A percentile compares a stretch with the other conserved stretches of the same genome.
Evolutionary conservation across 2,329 filamentous ascomycete genomes (phyloP).

Genomic region (Nigrospora sphaerica): DNA sequence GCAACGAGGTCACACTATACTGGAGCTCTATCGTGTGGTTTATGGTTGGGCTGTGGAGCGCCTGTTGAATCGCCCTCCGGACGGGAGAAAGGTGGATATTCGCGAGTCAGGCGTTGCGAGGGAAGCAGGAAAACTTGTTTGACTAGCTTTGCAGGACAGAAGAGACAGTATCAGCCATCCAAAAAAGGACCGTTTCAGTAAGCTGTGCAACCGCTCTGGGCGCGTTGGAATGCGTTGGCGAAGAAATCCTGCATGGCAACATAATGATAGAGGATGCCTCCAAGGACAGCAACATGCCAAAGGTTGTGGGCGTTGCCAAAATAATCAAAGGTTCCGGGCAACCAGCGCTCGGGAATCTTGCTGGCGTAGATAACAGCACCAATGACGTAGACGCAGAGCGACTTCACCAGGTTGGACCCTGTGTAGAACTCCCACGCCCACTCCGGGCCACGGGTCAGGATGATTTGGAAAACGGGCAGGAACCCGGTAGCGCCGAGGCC

Average conservation of each 20-base stretch:
- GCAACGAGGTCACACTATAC: too few species aligned
- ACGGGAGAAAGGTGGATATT: too few species aligned
- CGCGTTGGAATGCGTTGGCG: slow-evolving; percentile 64
- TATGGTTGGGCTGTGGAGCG: too few species aligned
- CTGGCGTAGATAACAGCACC: slow-evolving; percentile 86
- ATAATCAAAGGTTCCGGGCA: slow-evolving; percentile 90
- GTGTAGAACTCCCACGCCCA: slow-evolving; percentile 90
- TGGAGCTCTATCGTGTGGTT: too few species aligned
- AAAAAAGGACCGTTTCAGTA: neutral
- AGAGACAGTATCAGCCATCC: too few species aligned
- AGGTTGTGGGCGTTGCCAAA: slow-evolving; percentile 93
- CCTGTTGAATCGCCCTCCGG: too few species aligned
- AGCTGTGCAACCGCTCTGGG: slow-evolving; percentile 50
- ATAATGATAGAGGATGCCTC: slow-evolving; percentile 97
- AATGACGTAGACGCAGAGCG: slow-evolving; percentile 73
- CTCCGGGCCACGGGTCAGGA: slow-evolving; percentile 64
- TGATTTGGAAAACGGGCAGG: slow-evolving; percentile 79
- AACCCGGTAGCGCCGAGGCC: slow-evolving; percentile 83
- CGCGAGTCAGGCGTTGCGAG: too few species aligned
- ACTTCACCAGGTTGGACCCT: slow-evolving; percentile 67
- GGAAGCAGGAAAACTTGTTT: too few species aligned
- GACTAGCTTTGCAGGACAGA: too few species aligned
- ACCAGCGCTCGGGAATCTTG: slow-evolving; percentile 89
- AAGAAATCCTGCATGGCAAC: slow-evolving; percentile 95
- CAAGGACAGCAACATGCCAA: slow-evolving; percentile 86